Conservation (phyloP, 1,284 basidiomycete species). For the Apiotrichum gamsii region DNA sequence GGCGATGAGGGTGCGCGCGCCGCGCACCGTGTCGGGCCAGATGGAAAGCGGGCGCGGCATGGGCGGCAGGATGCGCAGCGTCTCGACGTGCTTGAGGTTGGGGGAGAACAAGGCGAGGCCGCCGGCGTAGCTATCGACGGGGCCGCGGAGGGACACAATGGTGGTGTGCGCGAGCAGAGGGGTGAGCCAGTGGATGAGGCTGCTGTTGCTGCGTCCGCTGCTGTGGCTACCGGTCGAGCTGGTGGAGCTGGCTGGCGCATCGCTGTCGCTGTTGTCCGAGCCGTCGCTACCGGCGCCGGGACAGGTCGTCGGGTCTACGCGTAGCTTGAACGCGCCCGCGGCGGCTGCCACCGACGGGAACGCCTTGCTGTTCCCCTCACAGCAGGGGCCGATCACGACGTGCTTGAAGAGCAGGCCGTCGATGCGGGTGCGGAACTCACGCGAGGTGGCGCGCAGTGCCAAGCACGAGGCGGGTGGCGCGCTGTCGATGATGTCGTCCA, state of each 20-base stretch:
- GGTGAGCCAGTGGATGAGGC: too few species aligned
- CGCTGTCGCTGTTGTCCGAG: background rate
- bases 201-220: too few species aligned
- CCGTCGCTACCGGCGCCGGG: background rate
- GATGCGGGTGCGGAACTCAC: conserved; percentile 3
- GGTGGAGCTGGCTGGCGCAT: background rate
- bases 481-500: background rate
- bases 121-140: background rate
- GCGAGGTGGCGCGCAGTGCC: conserved; percentile 6
- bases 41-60: conserved; percentile 1
- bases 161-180: background rate
- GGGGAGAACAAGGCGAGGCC: conserved; percentile 1
- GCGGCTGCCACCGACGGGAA: background rate
- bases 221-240: background rate
- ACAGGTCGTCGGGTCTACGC: background rate
- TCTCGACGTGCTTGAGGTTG: background rate
- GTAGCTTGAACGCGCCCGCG: conserved; percentile 1
- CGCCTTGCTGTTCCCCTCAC: background rate
- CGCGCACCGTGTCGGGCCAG: conserved; percentile 4
- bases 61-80: conserved; percentile 3
- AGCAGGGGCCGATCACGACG: background rate
- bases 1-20: background rate
- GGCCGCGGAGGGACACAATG: conserved; percentile 1
- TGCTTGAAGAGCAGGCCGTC: conserved; percentile 4
- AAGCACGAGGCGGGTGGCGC: conserved; percentile 1